phyloP scores from a whole-genome alignment of 2,329 filamentous ascomycete species.

The Cladosporium halotolerans region DNA sequence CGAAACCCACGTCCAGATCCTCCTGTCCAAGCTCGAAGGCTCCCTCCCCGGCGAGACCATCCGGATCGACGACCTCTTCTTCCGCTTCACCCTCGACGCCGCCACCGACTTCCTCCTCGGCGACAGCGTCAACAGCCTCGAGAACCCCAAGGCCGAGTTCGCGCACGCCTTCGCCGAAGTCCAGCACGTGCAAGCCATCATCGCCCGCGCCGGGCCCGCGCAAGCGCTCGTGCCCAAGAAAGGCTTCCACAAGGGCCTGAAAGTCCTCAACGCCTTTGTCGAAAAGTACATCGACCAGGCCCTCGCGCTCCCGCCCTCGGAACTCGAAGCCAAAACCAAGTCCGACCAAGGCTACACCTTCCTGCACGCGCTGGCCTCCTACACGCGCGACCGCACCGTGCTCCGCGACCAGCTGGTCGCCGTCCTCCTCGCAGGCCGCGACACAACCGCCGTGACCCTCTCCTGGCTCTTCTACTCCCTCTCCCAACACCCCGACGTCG shows the following conservation, averaged over 20 bases:
- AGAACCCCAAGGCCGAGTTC: conserved; percentile 58
- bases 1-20: conserved; percentile 67
- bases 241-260: conserved; percentile 58
- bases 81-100: conserved; percentile 77
- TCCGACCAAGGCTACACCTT: conserved; percentile 72
- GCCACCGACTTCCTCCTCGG: conserved; percentile 84
- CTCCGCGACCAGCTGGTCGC: conserved; percentile 80
- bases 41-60: conserved; percentile 43
- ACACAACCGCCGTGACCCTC: conserved; percentile 78
- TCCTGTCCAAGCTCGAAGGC: conserved; percentile 59
- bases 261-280: conserved; percentile 68
- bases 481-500: conserved; percentile 59
- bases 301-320: conserved; percentile 60
- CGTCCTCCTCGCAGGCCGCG: conserved; percentile 75
- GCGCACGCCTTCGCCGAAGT: conserved; percentile 77
- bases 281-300: conserved; percentile 70
- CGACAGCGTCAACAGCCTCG: conserved; percentile 58
- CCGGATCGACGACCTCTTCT: conserved; percentile 72
- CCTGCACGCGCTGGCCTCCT: conserved; percentile 74
- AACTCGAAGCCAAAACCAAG: conserved; percentile 68
- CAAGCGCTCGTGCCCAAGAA: conserved; percentile 56
- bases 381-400: conserved; percentile 62
- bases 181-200: conserved; percentile 64
- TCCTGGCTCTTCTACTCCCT: conserved; percentile 82
- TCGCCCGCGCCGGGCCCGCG: conserved; percentile 60